Evolutionary conservation across 2,329 filamentous ascomycete species (phyloP), one percentile per base, ranked within the genome.

Genomic region (Ploettnerulaceae sp.): DNA sequence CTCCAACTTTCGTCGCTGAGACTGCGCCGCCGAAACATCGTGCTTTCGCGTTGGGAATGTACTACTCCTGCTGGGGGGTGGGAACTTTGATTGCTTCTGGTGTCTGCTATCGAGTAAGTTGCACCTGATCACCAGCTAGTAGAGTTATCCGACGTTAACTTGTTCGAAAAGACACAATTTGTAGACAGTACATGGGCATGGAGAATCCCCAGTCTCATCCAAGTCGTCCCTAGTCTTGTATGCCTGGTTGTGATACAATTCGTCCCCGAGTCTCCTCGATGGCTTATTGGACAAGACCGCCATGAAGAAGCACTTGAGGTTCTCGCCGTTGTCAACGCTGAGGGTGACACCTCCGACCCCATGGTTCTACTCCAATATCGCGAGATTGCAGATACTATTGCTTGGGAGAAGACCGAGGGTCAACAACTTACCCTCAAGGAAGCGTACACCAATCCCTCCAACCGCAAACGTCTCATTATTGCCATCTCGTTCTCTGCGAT

Each of bases 241-340:
- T 45, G 34, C 37, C 35, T 49, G 25, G 14, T 43, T n/a, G 2
- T 40, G n/a, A n/a, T 49, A 8, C 49, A 61, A n/a, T 58, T 61
- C 28, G 56, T 65, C 17, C 63, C 64, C 17, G 79, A 82, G 55
- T 78, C 73, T 2, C 79, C 79, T 0, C 66, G 79, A 43, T 82
- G 77, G 78, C 67, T 81, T 17, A 74, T 78, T 46, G 15, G 61
- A 62, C 25, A 54, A 22, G 36, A 40, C 22, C 36, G 44, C 4
- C 22, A 35, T 24, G 36, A 40, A 17, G 44, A 47, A 17, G 44
- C 44, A 11, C 36, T 47, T 7, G 36, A 47, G 31, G 44, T 47
- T 6, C 36, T 78, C 5, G 66, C 68, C 2, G 71, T 73, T 2
- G 67, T 82, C 37, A 77, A 78, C 45, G 75, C 71, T 8, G 69